Conservation (phyloP, 768 basidiomycete genomes). For the Leccinum arenicola region DNA sequence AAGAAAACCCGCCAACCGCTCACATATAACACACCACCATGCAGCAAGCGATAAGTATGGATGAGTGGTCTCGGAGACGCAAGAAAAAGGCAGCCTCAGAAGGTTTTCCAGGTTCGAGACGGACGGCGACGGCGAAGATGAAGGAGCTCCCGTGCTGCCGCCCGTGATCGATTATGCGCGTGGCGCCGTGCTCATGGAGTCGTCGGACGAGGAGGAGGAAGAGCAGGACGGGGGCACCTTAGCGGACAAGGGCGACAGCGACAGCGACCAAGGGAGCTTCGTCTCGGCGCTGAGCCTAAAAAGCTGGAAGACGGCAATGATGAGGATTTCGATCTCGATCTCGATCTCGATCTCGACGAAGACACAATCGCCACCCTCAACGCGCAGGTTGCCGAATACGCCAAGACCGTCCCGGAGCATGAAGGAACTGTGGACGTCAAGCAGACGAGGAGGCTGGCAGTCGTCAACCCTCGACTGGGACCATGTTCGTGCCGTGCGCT, state of each 20-base stretch:
- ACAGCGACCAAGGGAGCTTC: slow-evolving; percentile 46
- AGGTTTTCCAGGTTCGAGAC: slow-evolving; percentile 76
- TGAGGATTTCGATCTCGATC: slow-evolving; percentile 60
- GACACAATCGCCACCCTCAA: slow-evolving; percentile 66
- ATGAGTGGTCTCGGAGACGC: slow-evolving; percentile 59
- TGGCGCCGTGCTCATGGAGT: slow-evolving; percentile 83
- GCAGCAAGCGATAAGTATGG: slow-evolving; percentile 87
- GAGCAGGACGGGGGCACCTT: background rate
- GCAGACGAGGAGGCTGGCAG: slow-evolving; percentile 71
- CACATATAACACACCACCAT: background rate
- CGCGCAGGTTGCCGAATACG: slow-evolving; percentile 66
- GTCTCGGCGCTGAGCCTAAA: slow-evolving; percentile 38
- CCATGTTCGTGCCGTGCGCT: slow-evolving; percentile 81
- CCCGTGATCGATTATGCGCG: slow-evolving; percentile 78
- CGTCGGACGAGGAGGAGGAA: slow-evolving; percentile 66
- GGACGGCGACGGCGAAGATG: slow-evolving; percentile 25
- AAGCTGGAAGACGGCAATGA: slow-evolving; percentile 2
- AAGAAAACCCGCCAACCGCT: background rate
- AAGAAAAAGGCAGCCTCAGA: slow-evolving; percentile 72
- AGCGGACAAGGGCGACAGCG: slow-evolving; percentile 43
- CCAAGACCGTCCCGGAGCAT: slow-evolving; percentile 45
- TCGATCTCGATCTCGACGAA: slow-evolving; percentile 86
- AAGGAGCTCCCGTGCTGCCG: slow-evolving; percentile 8
- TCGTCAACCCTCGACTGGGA: slow-evolving; percentile 99
- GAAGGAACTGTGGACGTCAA: slow-evolving; percentile 40